Evolutionary conservation across 495 filamentous ascomycete genomes (phyloP).

Genomic region (Bombardia bombarda): DNA sequence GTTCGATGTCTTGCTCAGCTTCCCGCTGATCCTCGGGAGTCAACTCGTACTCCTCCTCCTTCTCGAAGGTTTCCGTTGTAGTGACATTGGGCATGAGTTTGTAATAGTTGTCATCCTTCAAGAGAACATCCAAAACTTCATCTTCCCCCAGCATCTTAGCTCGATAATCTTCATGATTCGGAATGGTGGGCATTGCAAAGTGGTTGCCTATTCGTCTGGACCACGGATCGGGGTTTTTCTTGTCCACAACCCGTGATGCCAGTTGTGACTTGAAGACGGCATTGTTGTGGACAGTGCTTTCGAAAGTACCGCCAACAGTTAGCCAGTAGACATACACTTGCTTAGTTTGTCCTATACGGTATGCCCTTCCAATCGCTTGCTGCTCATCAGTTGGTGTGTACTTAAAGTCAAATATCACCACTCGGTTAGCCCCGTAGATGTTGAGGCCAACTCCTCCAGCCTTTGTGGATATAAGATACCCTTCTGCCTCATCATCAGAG

Average conservation of each 20-base stretch:
- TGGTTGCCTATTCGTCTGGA: constrained; percentile 46
- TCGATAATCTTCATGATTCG: constrained; percentile 47
- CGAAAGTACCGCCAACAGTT: constrained; percentile 68
- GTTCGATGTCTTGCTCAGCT: constrained; percentile 18
- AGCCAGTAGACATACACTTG: constrained; percentile 86
- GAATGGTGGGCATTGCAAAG: constrained; percentile 47
- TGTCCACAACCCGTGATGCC: constrained; percentile 71
- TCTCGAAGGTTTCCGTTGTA: constrained; percentile 38
- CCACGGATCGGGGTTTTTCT: constrained; percentile 59
- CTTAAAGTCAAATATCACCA: constrained; percentile 77
- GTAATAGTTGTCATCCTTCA: constrained; percentile 23
- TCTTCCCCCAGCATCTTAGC: constrained; percentile 53
- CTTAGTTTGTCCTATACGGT: constrained; percentile 80
- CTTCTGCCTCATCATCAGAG: constrained; percentile 22
- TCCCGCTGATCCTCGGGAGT: constrained; percentile 27
- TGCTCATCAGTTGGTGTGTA: constrained; percentile 79
- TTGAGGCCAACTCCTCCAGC: constrained; percentile 82
- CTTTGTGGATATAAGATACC: constrained; percentile 76
- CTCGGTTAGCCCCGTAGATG: constrained; percentile 74
- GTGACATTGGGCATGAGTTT: constrained; percentile 26
- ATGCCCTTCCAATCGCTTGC: constrained; percentile 82
- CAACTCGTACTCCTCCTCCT: constrained; percentile 33
- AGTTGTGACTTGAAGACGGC: constrained; percentile 75
- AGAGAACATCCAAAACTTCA: constrained; percentile 59
- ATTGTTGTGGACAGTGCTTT: constrained; percentile 61